Evolutionary conservation across 2,329 filamentous ascomycete genomes (phyloP), one percentile per base, ranked within the genome.

Genomic region (Fusarium verrucosum): DNA sequence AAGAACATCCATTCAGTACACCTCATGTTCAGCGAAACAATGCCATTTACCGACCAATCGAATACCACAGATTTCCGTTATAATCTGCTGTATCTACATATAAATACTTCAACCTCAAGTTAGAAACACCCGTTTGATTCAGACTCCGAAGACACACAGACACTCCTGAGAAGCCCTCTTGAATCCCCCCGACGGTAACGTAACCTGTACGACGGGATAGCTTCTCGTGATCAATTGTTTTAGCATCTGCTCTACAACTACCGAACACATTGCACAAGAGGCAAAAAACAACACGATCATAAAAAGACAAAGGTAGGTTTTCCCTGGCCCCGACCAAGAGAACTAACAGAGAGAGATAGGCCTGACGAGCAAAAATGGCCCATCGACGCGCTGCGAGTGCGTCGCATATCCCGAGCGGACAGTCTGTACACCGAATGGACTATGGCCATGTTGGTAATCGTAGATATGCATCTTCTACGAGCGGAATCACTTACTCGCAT

Each of bases 201-300:
- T 66, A 66, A 64, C 63, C 53, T 66, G 63, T 66, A 53, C 49
- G 58, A 66, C 63, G 28, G 43, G 45, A 63, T 66, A 66, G 44
- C 38, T 56, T 66, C 63, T 66, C 62, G 63, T 66, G 62, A 66
- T 59, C 62, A 60, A 45, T 30, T 51, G 37, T 20, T 37, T 35
- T 45, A 25, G 40, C 40, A 30, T 44, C 17, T 41, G 46, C 37
- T 46, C 40, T 65, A 37, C 45, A 54, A 63, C 47, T 63, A 54
- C 63, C 62, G 62, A 55, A 30, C 26, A 50, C 52, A 57, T 63
- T 64, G 36, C 53, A 66, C 62, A 53, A 52, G 23, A 19, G 33
- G 25, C 37, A 50, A 46, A 23, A 23, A 37, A 20, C 38, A 60
- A 59, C 23, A 26, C 26, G 16, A 35, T 37, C 10, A 50, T 43